A percentile compares a stretch with the other conserved stretches of the same genome.
These are phyloP conservation scores for Colletotrichum neosansevieriae DNA, from an alignment of 2,329 filamentous ascomycete genomes.

Conservation along the genomic window DNA sequence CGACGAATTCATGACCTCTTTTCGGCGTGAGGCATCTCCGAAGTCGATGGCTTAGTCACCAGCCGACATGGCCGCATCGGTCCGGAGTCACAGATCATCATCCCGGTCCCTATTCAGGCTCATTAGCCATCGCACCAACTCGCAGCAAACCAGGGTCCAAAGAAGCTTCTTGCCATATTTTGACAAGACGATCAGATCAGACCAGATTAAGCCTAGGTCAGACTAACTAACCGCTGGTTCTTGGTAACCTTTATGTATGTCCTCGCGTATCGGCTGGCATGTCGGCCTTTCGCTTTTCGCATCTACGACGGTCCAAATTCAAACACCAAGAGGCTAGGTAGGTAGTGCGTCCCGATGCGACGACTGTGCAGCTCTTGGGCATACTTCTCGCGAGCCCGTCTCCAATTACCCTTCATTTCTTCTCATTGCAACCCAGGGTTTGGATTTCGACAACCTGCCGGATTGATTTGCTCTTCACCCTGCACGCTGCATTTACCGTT, in stretches of 20 bases:
- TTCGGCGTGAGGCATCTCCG: too few species aligned
- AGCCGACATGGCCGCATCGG: too few species aligned
- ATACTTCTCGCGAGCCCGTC: background rate
- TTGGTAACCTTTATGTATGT: too few species aligned
- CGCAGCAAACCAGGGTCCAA: background rate
- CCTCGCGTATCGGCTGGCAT: background rate
- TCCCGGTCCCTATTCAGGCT: slow-evolving; percentile 26
- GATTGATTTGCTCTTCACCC: background rate
- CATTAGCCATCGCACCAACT: slow-evolving; percentile 7
- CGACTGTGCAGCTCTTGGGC: slow-evolving; percentile 7
- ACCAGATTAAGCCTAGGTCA: background rate
- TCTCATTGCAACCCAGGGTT: background rate
- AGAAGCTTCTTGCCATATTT: slow-evolving; percentile 19
- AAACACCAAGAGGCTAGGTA: background rate
- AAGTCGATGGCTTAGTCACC: background rate
- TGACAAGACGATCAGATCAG: background rate
- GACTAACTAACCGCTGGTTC: background rate
- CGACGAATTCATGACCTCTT: too few species aligned
- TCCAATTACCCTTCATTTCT: slow-evolving; percentile 31
- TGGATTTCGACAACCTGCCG: slow-evolving; percentile 11
- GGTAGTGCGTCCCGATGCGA: slow-evolving; percentile 6
- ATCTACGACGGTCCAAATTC: background rate
- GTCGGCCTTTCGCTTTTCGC: background rate
- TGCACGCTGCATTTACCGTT: slow-evolving; percentile 8
- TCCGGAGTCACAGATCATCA: background rate